Base-by-base conservation (phyloP, 2,329 filamentous ascomycete species). In the Phialophora tarda region DNA sequence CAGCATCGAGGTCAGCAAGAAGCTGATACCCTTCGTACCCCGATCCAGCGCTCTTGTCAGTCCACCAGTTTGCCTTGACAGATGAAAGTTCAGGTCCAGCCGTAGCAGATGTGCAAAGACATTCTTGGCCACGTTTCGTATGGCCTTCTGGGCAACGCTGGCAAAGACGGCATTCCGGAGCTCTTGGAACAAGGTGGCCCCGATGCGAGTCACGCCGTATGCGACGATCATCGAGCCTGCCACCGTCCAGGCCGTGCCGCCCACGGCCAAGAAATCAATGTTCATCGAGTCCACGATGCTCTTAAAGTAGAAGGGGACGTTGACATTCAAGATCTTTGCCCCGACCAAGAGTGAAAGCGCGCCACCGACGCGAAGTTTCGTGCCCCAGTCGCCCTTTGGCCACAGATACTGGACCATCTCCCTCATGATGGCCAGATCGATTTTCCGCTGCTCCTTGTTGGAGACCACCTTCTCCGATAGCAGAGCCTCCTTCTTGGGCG, bases 281-380 rank as follows among this genome's bases (percentile, higher is more conserved):
- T 99, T 99, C 92, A 99, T 97, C 23, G 92, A 89, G 78, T 99
- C 96, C 50, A 99, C 92, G 71, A 99, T 98, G 78, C 83, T 93
- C 83, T 98, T 98, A 83, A 99, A 99, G 83, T 97, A 99, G 77
- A 99, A 99, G 0, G 95, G 95, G 55, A 99, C 92, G 81, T 99
- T 93, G 17, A 99, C 95, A 78, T 98, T 99, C 75, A 99, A 83
- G 57, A 96, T 88, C 84, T 99, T 99, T 76, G 93, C 92, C 66
- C 93, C 92, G 24, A 99, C 81, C 44, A 99, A 84, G 69, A 99
- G 81, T 7, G 85, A 87, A 3, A 99, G 85, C n/a, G 94, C 93
- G 56, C 96, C 81, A 11, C 91, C 87, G 38, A 99, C 95, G 69
- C 95, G 89, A 69, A 93, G 81, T 77, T 96, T 92, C 3, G 93